These are phyloP conservation scores for Aspergillus tamarii DNA, from an alignment of 2,329 filamentous ascomycete species.

Conservation along the genomic window DNA sequence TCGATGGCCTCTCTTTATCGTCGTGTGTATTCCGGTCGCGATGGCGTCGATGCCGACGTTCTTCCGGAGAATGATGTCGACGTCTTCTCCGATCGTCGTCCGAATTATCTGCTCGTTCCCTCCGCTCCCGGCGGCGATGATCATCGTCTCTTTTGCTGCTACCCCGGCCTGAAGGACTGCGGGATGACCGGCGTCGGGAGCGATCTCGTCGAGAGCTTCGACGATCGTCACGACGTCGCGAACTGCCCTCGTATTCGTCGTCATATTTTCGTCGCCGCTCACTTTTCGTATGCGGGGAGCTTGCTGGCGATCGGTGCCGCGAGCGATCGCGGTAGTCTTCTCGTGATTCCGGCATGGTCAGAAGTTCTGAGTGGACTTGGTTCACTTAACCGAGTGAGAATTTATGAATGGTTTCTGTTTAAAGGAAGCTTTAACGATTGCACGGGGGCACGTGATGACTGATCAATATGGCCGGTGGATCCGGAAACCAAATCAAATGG, in stretches of 20 bases:
- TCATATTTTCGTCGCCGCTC: conserved; percentile 27
- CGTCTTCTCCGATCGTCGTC: conserved; percentile 33
- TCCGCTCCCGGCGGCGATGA: conserved; percentile 26
- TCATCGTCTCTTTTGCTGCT: conserved; percentile 26
- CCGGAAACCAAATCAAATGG: neutral
- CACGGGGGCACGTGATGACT: conserved; percentile 8
- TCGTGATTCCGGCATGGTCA: conserved; percentile 32
- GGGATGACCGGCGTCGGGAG: conserved; percentile 27
- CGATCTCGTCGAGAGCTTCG: conserved; percentile 33
- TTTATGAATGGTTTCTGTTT: neutral
- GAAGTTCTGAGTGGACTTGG: neutral
- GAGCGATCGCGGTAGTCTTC: conserved; percentile 25
- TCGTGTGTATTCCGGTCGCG: conserved; percentile 24
- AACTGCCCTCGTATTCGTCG: conserved; percentile 27
- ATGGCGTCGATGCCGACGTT: conserved; percentile 31
- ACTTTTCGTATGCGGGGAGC: conserved; percentile 23
- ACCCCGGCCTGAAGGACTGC: conserved; percentile 29
- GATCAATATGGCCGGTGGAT: neutral
- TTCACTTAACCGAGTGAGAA: neutral
- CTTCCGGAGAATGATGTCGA: conserved; percentile 31
- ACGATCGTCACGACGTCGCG: conserved; percentile 29
- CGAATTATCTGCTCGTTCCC: conserved; percentile 27
- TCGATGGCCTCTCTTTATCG: conserved; percentile 26
- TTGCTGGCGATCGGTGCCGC: conserved; percentile 27
- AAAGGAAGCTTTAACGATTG: neutral